These are phyloP conservation scores for Alternaria arborescens DNA, from an alignment of 2,329 filamentous ascomycete species.

Conservation along the genomic window DNA sequence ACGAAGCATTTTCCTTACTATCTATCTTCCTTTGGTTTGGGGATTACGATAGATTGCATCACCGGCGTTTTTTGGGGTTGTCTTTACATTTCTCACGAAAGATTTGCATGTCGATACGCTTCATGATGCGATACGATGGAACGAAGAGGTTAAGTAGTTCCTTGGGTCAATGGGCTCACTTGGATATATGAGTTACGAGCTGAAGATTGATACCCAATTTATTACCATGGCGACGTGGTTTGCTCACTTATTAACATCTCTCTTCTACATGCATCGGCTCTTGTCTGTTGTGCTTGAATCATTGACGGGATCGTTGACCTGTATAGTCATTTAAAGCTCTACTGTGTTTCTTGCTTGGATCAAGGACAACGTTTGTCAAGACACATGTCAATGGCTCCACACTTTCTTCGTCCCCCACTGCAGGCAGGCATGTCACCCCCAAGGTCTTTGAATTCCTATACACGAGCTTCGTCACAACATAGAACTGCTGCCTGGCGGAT, in stretches of 20 bases:
- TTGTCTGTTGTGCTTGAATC: no score
- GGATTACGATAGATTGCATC: background rate
- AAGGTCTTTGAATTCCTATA: no score
- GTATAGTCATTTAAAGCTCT: no score
- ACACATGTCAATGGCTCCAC: no score
- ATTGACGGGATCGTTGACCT: no score
- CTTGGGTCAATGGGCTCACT: background rate
- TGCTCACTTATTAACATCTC: background rate
- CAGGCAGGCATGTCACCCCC: no score
- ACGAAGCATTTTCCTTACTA: background rate
- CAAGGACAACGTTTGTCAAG: no score
- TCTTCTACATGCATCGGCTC: no score
- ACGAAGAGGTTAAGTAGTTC: no score
- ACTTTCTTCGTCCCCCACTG: background rate
- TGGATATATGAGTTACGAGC: background rate
- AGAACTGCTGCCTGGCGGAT: no score
- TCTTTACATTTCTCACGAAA: background rate
- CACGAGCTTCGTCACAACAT: no score
- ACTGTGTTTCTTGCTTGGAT: no score
- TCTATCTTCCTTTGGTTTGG: background rate
- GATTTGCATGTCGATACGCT: background rate
- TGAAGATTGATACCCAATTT: constrained; percentile 4
- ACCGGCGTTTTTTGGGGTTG: background rate
- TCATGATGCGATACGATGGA: background rate
- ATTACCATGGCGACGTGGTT: background rate